phyloP scores from a whole-genome alignment of 495 filamentous ascomycete genomes.

The Penicillium crystallinum region DNA sequence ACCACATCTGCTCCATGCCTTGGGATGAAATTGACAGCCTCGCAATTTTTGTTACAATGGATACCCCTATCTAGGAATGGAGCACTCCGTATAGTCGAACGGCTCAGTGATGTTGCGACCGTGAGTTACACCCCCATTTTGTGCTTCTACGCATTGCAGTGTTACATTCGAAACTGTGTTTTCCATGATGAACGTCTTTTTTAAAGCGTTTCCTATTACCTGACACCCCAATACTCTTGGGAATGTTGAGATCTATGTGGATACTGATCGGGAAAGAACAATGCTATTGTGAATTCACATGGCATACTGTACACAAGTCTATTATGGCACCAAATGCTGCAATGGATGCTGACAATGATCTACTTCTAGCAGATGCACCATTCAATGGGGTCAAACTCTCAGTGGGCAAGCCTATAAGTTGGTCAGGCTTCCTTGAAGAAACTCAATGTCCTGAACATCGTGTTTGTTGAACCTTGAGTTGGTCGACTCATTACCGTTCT shows the following conservation, averaged over 20 bases:
- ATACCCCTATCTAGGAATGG: too few relatives aligned
- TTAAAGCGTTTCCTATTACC: constrained; percentile 9
- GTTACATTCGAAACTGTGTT: too few relatives aligned
- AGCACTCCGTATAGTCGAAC: too few relatives aligned
- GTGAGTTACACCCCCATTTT: neutral
- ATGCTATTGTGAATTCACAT: neutral
- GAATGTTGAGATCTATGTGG: constrained; percentile 8
- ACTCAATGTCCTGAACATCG: too few relatives aligned
- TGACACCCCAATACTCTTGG: constrained; percentile 6
- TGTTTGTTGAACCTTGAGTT: too few relatives aligned
- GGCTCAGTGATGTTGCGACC: neutral
- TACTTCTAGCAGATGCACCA: neutral
- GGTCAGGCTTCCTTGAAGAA: too few relatives aligned
- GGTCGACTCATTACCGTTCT: too few relatives aligned
- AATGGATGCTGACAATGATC: neutral
- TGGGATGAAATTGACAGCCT: too few relatives aligned
- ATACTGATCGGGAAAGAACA: neutral
- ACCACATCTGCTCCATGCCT: neutral
- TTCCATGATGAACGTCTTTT: constrained; percentile 7
- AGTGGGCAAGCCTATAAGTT: too few relatives aligned
- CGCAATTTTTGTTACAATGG: too few relatives aligned
- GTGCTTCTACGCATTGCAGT: neutral
- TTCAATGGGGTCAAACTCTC: neutral
- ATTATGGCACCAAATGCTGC: neutral
- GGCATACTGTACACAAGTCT: neutral